phyloP scores from a whole-genome alignment of 139 green algal species.

The Bryopsis sp. region DNA sequence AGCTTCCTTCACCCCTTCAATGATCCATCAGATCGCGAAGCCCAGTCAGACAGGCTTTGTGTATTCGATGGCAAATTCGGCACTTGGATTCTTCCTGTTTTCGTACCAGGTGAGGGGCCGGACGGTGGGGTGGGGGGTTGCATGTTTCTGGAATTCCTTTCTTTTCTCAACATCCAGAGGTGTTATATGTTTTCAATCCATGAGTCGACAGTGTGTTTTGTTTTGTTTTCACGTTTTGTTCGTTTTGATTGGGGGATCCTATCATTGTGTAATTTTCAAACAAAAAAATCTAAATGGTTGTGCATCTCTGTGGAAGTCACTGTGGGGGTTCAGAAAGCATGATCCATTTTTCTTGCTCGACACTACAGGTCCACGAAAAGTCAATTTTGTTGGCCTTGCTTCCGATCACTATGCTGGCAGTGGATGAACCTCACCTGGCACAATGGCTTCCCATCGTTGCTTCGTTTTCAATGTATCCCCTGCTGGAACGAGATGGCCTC shows the following conservation, averaged over 20 bases:
- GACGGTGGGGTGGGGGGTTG: too few species aligned
- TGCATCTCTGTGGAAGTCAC: too few species aligned
- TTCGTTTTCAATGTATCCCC: conserved; percentile 79
- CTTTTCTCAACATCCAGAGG: too few species aligned
- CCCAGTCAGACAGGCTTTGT: conserved; percentile 60
- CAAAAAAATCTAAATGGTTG: conserved; percentile 12
- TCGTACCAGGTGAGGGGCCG: conserved; percentile 77
- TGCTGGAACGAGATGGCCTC: conserved; percentile 78
- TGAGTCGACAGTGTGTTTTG: too few species aligned
- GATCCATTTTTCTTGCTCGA: too few species aligned
- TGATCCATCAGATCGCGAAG: conserved; percentile 52
- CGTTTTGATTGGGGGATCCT: neutral
- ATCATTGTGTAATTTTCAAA: neutral
- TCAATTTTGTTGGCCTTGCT: conserved; percentile 87
- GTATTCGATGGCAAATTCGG: conserved; percentile 65
- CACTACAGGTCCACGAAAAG: conserved; percentile 97
- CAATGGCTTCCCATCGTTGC: conserved; percentile 46
- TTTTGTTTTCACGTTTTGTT: too few species aligned
- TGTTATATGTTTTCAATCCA: too few species aligned
- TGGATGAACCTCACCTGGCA: conserved; percentile 38
- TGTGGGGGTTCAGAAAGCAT: neutral
- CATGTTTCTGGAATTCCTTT: too few species aligned
- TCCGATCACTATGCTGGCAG: conserved; percentile 59
- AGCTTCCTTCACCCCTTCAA: conserved; percentile 38
- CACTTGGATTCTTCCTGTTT: conserved; percentile 92